Evolutionary conservation across 2,329 filamentous ascomycete species (phyloP), one percentile per base, ranked within the genome.

Genomic region (Calonectria honghensis): DNA sequence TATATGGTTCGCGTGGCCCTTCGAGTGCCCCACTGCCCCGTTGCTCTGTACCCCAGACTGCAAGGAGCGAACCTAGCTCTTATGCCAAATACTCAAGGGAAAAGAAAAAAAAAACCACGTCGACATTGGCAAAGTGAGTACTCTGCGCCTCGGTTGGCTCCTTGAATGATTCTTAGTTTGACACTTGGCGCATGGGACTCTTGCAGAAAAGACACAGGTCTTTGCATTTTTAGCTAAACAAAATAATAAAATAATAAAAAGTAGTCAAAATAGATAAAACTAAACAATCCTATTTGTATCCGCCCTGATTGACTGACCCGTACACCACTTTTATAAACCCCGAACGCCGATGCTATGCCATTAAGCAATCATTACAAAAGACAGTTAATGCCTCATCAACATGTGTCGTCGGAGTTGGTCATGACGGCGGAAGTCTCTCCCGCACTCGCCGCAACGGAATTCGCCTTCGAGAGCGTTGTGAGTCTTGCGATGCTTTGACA

Each of bases 401-500:
- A 84, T 81, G 80, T 93, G 91, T 39, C 91, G 88, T 27, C 90
- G 88, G 35, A 93, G 85, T 81, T 93, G 91, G 81, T 93, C 91
- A 20, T 89, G 84, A 13, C 92, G 86, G 81, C 91, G 88, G 65
- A 93, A 93, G 70, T 89, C 86, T 76, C 90, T 91, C 18, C 85
- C 85, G 74, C 92, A 93, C 51, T 88, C 85, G 3, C 85, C 82
- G 57, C 91, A 93, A 31, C 85, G 84, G 79, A 89, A 89, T 45
- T 86, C 85, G 7, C 89, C 89, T 70, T 88, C 88, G 41, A 87
- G 45, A 11, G n/a, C 84, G 18, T 89, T 88, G 77, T 93, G 92
- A 10, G 89, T 93, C 76, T 91, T 90, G 65, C 90, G 88, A 80
- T 94, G 92, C 78, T 93, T 94, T 66, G 91, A 91, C 24, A 93